Percentiles rank a stretch among this genome's conserved stretches.
Evolutionary conservation across 2,329 filamentous ascomycete genomes (phyloP).

Genomic region (Talaromyces sp.): DNA sequence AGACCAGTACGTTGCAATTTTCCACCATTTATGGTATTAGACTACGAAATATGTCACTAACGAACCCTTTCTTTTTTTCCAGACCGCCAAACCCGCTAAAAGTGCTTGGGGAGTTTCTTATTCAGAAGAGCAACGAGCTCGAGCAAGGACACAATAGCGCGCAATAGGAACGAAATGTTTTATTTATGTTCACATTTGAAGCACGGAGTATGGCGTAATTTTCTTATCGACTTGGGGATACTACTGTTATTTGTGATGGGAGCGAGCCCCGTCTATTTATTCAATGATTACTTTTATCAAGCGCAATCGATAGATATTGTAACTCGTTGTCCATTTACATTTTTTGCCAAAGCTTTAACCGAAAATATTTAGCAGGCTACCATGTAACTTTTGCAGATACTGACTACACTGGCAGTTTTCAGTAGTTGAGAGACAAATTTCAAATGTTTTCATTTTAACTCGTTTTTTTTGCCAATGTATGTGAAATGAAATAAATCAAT

Average conservation of each 20-base stretch:
- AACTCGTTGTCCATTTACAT: background rate
- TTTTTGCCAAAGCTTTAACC: background rate
- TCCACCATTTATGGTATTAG: background rate
- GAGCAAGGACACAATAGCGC: constrained; percentile 35
- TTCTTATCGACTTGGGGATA: background rate
- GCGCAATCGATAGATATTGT: background rate
- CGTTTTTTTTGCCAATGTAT: background rate
- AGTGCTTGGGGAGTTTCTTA: constrained; percentile 64
- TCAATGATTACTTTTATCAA: background rate
- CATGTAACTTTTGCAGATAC: background rate
- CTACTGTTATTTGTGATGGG: background rate
- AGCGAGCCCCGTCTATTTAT: background rate
- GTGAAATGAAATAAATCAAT: background rate
- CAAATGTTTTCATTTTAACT: background rate
- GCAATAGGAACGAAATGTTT: background rate
- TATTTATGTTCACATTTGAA: background rate
- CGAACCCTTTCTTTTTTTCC: background rate
- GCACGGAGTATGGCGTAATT: background rate
- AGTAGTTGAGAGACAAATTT: background rate
- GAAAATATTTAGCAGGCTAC: background rate
- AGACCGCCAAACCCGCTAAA: constrained; percentile 66
- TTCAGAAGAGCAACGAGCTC: constrained; percentile 63
- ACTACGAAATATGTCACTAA: background rate
- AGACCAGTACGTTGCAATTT: constrained; percentile 58
- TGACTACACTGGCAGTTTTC: background rate